Base-by-base conservation (phyloP, 768 basidiomycete species). In the Leccinellum rugosiceps region DNA sequence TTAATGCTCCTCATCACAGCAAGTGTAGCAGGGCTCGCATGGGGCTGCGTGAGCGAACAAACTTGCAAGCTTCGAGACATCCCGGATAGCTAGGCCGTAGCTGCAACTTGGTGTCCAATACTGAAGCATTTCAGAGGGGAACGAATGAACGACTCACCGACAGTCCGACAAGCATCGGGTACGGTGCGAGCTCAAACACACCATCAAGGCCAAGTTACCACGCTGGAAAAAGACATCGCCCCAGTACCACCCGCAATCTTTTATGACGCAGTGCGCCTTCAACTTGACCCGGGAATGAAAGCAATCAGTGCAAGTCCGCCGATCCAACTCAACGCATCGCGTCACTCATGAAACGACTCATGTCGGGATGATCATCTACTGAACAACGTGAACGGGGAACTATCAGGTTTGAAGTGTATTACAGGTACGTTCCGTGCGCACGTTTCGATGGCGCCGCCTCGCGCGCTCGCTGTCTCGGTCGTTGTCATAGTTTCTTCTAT, bases 271-370 rank as follows among this genome's bases (percentile, higher is more conserved):
- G 71, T 99, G 97, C 1, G 97, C 97, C 25, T 25, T 25, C 2
- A 90, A 91, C 72, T 99, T 99, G 61, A 99, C 94, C 94, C 96
- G 98, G 98, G 80, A 72, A 98, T 98, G 80, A 98, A 98, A 19
- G 81, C 82, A 68, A 98, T 94, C 26, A 99, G 77, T 0, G 83
- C 80, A 58, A 92, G 70, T 4, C 96, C 97, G 25, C 88, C 88
- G 47, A 90, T 73, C 96, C 96, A 99, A 63, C 92, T 3, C 57
- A 23, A 48, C 41, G 43, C 34, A 31, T 31, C 31, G 30, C 30
- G n/a, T n/a, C n/a, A n/a, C n/a, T n/a, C n/a, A n/a, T n/a, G n/a
- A n/a, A n/a, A n/a, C n/a, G n/a, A n/a, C n/a, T n/a, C n/a, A n/a
- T n/a, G n/a, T n/a, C n/a, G n/a, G n/a, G n/a, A n/a, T n/a, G n/a